phyloP scores from a whole-genome alignment of 305 asterid genomes.

The Fraxinus greggii region DNA sequence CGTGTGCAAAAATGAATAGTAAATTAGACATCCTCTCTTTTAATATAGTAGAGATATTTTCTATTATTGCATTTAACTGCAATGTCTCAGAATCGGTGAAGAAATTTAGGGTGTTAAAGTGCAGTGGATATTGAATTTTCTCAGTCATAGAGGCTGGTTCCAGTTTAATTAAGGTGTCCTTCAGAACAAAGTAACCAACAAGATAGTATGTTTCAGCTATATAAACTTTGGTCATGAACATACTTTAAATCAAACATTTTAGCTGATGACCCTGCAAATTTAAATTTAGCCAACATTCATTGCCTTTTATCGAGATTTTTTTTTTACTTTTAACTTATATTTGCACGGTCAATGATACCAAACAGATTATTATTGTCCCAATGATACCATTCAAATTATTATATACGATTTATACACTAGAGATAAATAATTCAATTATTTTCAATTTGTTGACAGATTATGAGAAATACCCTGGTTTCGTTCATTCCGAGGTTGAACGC shows the following conservation, averaged over 20 bases:
- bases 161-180: background rate
- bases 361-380: background rate
- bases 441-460: too few species aligned
- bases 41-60: too few species aligned
- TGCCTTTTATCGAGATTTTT: background rate
- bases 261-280: background rate
- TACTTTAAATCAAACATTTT: background rate
- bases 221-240: background rate
- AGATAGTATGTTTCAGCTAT: background rate
- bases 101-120: background rate
- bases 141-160: background rate
- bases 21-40: too few species aligned
- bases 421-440: too few species aligned
- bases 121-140: background rate
- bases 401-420: too few species aligned
- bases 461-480: too few species aligned
- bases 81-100: background rate
- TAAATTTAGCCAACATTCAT: background rate
- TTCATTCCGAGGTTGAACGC: too few species aligned
- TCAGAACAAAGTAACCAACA: background rate
- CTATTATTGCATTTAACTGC: background rate
- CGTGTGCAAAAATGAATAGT: too few species aligned
- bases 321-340: background rate
- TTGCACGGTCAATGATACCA: background rate
- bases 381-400: too few species aligned